These are phyloP conservation scores for Emericellopsis terricola DNA, from an alignment of 495 filamentous ascomycete species.

Conservation along the genomic window DNA sequence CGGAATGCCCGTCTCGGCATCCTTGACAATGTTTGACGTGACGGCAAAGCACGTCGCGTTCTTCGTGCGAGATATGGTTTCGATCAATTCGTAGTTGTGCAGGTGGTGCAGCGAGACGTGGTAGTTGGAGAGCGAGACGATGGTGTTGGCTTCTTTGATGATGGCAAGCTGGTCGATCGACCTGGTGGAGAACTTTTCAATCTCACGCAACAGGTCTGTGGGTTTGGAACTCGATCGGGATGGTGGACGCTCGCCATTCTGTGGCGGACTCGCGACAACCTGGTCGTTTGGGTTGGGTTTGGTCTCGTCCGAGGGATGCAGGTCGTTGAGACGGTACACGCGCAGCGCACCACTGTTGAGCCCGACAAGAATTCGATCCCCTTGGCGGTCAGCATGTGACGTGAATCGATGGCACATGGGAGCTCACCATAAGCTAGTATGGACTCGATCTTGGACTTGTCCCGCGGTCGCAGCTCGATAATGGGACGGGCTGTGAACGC, in stretches of 20 bases:
- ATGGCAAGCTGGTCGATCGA: slow-evolving; percentile 84
- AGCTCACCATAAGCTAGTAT: slow-evolving; percentile 68
- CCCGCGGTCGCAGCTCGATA: slow-evolving; percentile 84
- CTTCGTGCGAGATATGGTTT: slow-evolving; percentile 55
- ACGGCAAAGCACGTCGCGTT: slow-evolving; percentile 82
- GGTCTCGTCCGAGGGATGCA: slow-evolving; percentile 6
- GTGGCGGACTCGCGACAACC: slow-evolving; percentile 16
- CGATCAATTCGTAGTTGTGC: slow-evolving; percentile 60
- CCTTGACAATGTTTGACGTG: slow-evolving; percentile 85
- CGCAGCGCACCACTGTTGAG: slow-evolving; percentile 77
- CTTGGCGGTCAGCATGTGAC: slow-evolving; percentile 26
- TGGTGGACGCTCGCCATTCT: slow-evolving; percentile 6
- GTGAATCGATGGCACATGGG: slow-evolving; percentile 1
- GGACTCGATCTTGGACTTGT: slow-evolving; percentile 91
- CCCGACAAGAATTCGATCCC: slow-evolving; percentile 79
- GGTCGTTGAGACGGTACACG: slow-evolving; percentile 75
- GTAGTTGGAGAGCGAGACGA: slow-evolving; percentile 79
- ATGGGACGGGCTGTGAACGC: slow-evolving; percentile 93
- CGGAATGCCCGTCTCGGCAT: slow-evolving; percentile 66
- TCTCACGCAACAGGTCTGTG: slow-evolving; percentile 74
- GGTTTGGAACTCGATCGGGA: slow-evolving; percentile 25
- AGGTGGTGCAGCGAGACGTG: slow-evolving; percentile 80
- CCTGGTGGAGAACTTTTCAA: slow-evolving; percentile 81
- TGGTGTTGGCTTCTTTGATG: slow-evolving; percentile 81
- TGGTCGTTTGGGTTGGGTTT: slow-evolving; percentile 6